These are phyloP conservation scores for Tephrocybe rancida DNA, from an alignment of 768 basidiomycete genomes.

Conservation along the genomic window DNA sequence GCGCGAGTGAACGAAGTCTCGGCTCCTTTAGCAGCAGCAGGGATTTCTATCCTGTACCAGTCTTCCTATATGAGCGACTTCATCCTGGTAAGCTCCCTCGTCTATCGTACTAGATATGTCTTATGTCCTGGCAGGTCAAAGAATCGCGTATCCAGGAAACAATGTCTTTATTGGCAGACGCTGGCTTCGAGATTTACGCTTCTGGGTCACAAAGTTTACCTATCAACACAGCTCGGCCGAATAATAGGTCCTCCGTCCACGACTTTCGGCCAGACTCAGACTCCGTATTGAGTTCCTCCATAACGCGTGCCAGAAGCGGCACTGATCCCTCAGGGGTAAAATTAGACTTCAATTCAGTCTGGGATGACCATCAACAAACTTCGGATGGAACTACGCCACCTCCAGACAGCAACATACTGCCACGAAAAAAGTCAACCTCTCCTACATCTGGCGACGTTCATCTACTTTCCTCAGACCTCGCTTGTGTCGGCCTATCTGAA, in stretches of 20 bases:
- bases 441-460: slow-evolving; percentile 61
- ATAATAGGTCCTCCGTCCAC: slow-evolving; percentile 16
- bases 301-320: slow-evolving; percentile 49
- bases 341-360: slow-evolving; percentile 10
- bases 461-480: slow-evolving; percentile 68
- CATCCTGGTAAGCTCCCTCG: slow-evolving; percentile 60
- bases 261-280: slow-evolving; percentile 19
- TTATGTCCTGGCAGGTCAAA: slow-evolving; percentile 53
- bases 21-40: slow-evolving; percentile 72
- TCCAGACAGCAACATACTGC: slow-evolving; percentile 6
- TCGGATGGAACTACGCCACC: slow-evolving; percentile 7
- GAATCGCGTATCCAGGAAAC: slow-evolving; percentile 64
- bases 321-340: slow-evolving; percentile 26
- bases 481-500: slow-evolving; percentile 75
- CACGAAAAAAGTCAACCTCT: slow-evolving; percentile 47
- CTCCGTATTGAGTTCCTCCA: slow-evolving; percentile 20
- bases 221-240: slow-evolving; percentile 16
- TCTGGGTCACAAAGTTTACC: slow-evolving; percentile 40
- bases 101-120: background rate
- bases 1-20: slow-evolving; percentile 77
- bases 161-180: slow-evolving; percentile 56
- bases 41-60: slow-evolving; percentile 82
- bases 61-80: slow-evolving; percentile 85
- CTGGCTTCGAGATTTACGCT: slow-evolving; percentile 69
- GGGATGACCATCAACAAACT: slow-evolving; percentile 6